Evolutionary conservation across 164 flowering plant genomes (phyloP).

Genomic region (Nelumbo lutea): DNA sequence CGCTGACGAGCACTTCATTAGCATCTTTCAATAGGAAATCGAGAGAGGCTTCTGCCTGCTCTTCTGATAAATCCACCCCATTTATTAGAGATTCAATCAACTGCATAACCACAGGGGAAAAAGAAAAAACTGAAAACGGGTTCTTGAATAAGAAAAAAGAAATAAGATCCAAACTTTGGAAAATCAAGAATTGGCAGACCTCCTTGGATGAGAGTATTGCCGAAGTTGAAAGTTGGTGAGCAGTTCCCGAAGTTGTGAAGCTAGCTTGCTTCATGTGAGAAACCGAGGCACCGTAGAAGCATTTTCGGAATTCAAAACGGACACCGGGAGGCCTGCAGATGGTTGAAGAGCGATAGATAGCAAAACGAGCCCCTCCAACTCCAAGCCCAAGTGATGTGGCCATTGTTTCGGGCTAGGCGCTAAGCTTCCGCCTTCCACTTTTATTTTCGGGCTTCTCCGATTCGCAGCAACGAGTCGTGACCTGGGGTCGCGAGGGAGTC

Average conservation of each 20-base stretch:
- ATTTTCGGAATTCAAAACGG: conserved; percentile 5
- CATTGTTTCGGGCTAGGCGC: too few relatives aligned
- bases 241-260: background rate
- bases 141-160: conserved; percentile 1
- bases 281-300: background rate
- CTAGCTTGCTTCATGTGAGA: background rate
- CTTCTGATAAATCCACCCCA: conserved; percentile 68
- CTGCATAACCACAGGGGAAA: conserved; percentile 25
- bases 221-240: conserved; percentile 2
- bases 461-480: too few relatives aligned
- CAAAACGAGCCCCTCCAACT: background rate
- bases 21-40: conserved; percentile 63
- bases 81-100: conserved; percentile 66
- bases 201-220: conserved; percentile 11
- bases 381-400: conserved; percentile 5
- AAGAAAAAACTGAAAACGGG: background rate
- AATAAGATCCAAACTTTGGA: background rate
- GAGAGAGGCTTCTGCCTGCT: conserved; percentile 73
- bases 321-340: background rate
- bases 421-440: too few relatives aligned
- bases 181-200: conserved; percentile 7
- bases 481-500: too few relatives aligned
- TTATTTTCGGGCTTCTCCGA: too few relatives aligned
- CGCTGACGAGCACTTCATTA: conserved; percentile 74
- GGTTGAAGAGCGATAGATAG: conserved; percentile 9